Evolutionary conservation across 768 basidiomycete genomes (phyloP).

Genomic region (Boletus edulis): DNA sequence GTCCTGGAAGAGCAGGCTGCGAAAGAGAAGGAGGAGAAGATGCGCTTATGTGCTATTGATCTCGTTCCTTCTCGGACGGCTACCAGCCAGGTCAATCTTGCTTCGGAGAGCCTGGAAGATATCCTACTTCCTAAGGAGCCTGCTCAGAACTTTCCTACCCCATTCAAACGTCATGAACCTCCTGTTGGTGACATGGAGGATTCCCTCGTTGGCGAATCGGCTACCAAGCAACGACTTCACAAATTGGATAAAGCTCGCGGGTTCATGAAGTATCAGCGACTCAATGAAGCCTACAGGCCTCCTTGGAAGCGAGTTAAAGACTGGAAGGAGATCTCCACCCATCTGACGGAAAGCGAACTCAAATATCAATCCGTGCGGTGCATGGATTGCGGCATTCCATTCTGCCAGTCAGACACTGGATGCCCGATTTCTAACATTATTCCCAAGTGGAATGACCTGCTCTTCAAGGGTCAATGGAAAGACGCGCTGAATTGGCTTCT

Average conservation of each 20-base stretch:
- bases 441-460: slow-evolving; percentile 98
- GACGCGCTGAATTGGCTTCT: slow-evolving; percentile 91
- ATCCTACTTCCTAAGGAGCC: slow-evolving; percentile 63
- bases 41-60: slow-evolving; percentile 81
- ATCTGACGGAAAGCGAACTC: slow-evolving; percentile 85
- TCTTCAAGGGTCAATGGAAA: slow-evolving; percentile 97
- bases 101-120: slow-evolving; percentile 76
- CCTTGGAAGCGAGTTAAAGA: slow-evolving; percentile 97
- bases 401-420: slow-evolving; percentile 94
- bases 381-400: slow-evolving; percentile 97
- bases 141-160: slow-evolving; percentile 34
- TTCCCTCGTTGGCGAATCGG: slow-evolving; percentile 84
- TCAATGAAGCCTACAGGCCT: slow-evolving; percentile 91
- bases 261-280: slow-evolving; percentile 98
- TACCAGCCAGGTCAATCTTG: slow-evolving; percentile 91
- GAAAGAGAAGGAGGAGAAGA: slow-evolving; percentile 83
- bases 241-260: slow-evolving; percentile 97
- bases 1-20: slow-evolving; percentile 85
- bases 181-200: slow-evolving; percentile 90
- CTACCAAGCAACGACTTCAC: slow-evolving; percentile 76
- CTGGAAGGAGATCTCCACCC: slow-evolving; percentile 93
- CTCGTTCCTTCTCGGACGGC: slow-evolving; percentile 92
- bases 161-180: slow-evolving; percentile 64
- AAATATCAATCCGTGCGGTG: slow-evolving; percentile 96
- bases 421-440: slow-evolving; percentile 98